Evolutionary conservation across 176 grass and related monocot genomes (phyloP), one percentile per base, ranked within the genome.

Genomic region (Avena eriantha): DNA sequence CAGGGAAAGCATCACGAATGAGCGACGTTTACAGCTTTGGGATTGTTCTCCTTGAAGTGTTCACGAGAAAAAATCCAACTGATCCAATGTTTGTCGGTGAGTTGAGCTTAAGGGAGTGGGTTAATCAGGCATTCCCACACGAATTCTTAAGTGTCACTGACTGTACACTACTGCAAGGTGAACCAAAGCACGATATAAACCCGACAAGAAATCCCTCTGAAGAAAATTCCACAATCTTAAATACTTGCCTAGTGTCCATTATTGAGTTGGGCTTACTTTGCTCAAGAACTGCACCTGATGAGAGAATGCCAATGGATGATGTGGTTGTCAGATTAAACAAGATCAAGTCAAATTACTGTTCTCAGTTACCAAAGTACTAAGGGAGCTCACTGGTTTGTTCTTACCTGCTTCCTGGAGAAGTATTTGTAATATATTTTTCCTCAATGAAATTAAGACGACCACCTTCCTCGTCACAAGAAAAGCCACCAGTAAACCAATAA

Each of bases 11-110:
- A 58, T 91, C 92, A 77, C 65, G 76, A 11, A 80, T 15, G 54
- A 86, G 89, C 26, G 92, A 94, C 13, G 36, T 94, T 24, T 93
- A 89, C 76, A 93, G 86, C 80, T 93, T 84, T 15, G 92, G 92
- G 4, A 89, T 91, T 71, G 47, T 94, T 19, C 86, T 94, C n/a
- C 83, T 94, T n/a, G 90, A 94, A 70, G 79, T 83, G 24, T 78
- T 94, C 29, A 83, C 85, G 8, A 58, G 90, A 53, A 94, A 92
- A 84, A 90, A 54, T 16, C 92, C 92, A 0, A 94, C 84, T 1
- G 70, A 94, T 85, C 71, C 78, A 35, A 82, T 89, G 89, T 94
- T 94, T 46, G 31, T 21, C 0, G 29, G 66, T 67, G 86, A 80
- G 22, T 31, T 89, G 80, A 85, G 84, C 81, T 82, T 94, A 51